Evolutionary conservation across 2,329 filamentous ascomycete genomes (phyloP).

Genomic region (Didymella exigua): DNA sequence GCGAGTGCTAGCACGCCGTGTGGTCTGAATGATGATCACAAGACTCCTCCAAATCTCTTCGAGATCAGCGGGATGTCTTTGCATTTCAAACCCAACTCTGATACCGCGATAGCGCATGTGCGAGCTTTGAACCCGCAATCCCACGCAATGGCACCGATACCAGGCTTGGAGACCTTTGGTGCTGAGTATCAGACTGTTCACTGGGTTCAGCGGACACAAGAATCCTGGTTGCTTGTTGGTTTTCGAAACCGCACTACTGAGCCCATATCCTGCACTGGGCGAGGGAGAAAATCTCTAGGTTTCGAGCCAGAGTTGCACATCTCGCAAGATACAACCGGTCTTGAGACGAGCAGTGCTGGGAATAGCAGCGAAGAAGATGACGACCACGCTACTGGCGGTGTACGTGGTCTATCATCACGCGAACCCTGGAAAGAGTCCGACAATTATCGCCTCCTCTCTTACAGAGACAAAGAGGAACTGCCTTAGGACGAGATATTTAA

Average conservation of each 20-base stretch:
- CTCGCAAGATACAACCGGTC: background rate
- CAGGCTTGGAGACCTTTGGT: background rate
- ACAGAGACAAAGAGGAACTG: background rate
- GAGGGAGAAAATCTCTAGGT: background rate
- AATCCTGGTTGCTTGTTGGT: background rate
- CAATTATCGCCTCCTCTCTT: background rate
- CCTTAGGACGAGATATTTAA: background rate
- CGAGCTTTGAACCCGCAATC: background rate
- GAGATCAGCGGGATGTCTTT: background rate
- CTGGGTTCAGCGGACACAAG: background rate
- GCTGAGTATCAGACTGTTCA: background rate
- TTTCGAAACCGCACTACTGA: background rate
- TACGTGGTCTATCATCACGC: background rate
- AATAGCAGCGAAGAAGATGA: background rate
- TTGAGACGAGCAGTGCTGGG: background rate
- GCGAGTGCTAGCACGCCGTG: background rate
- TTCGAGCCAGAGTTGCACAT: background rate
- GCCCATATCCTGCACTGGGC: background rate
- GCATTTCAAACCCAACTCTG: background rate
- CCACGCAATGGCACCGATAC: background rate
- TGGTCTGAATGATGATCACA: background rate
- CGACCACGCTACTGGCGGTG: background rate
- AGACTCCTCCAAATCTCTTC: background rate
- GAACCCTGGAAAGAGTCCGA: background rate
- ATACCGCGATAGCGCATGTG: background rate